Evolutionary conservation across 2,329 filamentous ascomycete species (phyloP), one percentile per base, ranked within the genome.

Genomic region (Neofusicoccum ribis): DNA sequence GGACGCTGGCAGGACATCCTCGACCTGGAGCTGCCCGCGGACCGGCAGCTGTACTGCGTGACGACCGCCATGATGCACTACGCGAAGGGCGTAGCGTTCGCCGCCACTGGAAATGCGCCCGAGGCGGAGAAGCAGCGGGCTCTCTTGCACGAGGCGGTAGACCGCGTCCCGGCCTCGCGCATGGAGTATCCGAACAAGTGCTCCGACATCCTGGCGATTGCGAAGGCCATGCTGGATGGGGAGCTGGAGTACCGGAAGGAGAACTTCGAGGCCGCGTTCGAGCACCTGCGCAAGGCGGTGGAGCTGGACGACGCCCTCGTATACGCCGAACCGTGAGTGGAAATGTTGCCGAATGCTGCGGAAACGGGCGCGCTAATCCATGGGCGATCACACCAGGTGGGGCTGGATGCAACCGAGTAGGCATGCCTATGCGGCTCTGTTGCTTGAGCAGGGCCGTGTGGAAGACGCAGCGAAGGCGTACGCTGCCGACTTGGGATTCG

Each of bases 351-450:
- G 27, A 31, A 5, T 31, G 27, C 1, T 31, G 27, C 27, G 27
- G 27, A 5, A 31, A 27, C 14, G 15, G 3, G 5, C 12, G 50
- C 3, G 6, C 50, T 37, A 39, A 36, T 17, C 6, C 5, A 12
- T 17, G 15, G 3, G 11, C 9, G 5, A 23, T 7, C 11, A 49
- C 31, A 36, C 11, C 15, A 52, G 50, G 6, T 92, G 89, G 89
- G 88, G 88, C 0, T 92, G 90, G 89, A 91, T 92, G 89, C 88
- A 91, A 72, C 90, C 90, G 0, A 85, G 86, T 0, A 81, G 89
- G 3, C 90, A 92, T 73, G 89, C 89, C 0, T 89, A 89, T 59
- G 89, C 87, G 1, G 90, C 89, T 0, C 79, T 93, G 3, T 73
- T 91, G 36, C 80, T 91, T 12, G 90, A 92, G 71, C 89, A 90